Evolutionary conservation across 306 rosid genomes (phyloP), one percentile per base, ranked within the genome.

Genomic region (Medicago lupulina): DNA sequence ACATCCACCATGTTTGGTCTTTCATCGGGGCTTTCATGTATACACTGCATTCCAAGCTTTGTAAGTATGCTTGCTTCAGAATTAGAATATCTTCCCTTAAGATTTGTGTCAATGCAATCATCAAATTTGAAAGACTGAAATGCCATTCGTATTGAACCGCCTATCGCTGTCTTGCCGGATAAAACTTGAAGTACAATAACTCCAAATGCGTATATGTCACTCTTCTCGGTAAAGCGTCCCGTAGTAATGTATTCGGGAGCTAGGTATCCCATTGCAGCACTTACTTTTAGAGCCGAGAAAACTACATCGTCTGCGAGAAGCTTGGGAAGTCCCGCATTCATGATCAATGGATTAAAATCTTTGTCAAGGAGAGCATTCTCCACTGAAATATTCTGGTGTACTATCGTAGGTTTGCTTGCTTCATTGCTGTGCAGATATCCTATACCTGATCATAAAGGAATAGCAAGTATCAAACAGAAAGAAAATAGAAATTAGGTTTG

Each of bases 231-330:
- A 81, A 90, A 92, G 14, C 97, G 97, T 63, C 99, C 99, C 0
- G 97, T 92, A 7, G 89, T 92, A 11, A 92, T 86, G 84, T 95
- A 95, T 81, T 95, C 99, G 0, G 97, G 97, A 66, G 99, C 99
- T 12, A 95, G 85, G 86, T 92, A 95, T 80, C 99, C 99, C 99
- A 92, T 92, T 39, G 99, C 97, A 39, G 99, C 99, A 76, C 99
- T 95, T 6, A 85, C 86, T 86, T 95, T 95, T n/a, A 95, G 88
- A 69, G 93, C 88, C 13, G 96, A 92, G 87, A 89, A 92, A 79
- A 92, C 89, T 39, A 92, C 85, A 77, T 95, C 99, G 71, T 95
- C 98, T 21, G 98, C 99, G 9, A 95, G 97, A 85, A 95, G 91
- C 89, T 85, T 87, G 0, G 97, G 92, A 38, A 95, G 91, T 64